These are phyloP conservation scores for Cyberlindnera nakhonratchasimensis DNA, from an alignment of 805 yeast species.

Conservation along the genomic window DNA sequence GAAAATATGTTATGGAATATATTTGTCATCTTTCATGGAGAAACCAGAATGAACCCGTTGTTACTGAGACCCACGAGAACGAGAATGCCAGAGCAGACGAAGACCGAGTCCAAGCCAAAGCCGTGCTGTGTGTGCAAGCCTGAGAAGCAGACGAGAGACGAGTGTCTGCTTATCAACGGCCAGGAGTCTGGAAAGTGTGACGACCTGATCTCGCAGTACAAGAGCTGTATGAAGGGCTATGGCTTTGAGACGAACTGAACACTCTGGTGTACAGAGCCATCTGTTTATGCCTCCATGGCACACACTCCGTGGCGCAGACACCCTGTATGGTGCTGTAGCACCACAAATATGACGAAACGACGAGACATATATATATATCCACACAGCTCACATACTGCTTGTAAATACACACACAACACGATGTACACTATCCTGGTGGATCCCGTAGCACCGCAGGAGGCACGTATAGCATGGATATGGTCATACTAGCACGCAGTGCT, in stretches of 20 bases:
- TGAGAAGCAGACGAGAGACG: slow-evolving; percentile 79
- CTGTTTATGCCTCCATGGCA: too few species aligned
- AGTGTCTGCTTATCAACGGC: slow-evolving; percentile 79
- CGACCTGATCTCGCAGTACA: slow-evolving; percentile 66
- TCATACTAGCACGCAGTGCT: too few species aligned
- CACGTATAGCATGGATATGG: too few species aligned
- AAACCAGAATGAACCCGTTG: not conserved
- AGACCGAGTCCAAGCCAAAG: slow-evolving; percentile 56
- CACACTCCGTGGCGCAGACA: too few species aligned
- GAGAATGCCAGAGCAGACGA: slow-evolving; percentile 19
- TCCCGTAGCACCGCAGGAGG: too few species aligned
- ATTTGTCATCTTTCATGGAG: not conserved
- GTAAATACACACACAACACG: slow-evolving; percentile 3
- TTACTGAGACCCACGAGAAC: too few species aligned
- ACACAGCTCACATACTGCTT: too few species aligned
- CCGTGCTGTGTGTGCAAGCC: slow-evolving; percentile 96
- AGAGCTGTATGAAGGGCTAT: slow-evolving; percentile 85
- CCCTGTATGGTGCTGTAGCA: too few species aligned
- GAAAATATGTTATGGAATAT: too few species aligned
- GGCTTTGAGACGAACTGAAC: slow-evolving; percentile 56
- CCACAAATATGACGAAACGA: too few species aligned
- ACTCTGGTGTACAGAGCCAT: not conserved
- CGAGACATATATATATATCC: too few species aligned
- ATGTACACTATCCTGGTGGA: too few species aligned
- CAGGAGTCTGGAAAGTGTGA: slow-evolving; percentile 82